A percentile compares a stretch with the other conserved stretches of the same genome.
These are phyloP conservation scores for Candida labiduridarum DNA, from an alignment of 1,139 yeast species.

Conservation along the genomic window DNA sequence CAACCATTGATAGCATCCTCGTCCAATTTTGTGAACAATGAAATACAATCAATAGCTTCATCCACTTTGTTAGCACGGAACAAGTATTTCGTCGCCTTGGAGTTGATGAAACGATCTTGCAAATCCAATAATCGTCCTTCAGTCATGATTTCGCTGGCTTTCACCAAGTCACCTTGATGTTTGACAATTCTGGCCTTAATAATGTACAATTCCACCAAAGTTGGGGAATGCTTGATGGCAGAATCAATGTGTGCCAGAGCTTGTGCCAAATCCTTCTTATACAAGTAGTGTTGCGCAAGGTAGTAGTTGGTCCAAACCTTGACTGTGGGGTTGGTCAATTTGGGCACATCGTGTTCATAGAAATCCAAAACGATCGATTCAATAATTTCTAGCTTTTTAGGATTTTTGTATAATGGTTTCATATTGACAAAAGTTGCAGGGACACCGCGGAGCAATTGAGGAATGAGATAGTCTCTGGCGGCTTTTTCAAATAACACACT, in stretches of 20 bases:
- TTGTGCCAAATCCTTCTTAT: slow-evolving; percentile 48
- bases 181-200: slow-evolving; percentile 80
- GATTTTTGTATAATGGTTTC: slow-evolving; percentile 71
- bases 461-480: slow-evolving; percentile 54
- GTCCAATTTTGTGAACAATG: slow-evolving; percentile 85
- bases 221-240: slow-evolving; percentile 77
- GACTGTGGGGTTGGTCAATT: slow-evolving; percentile 48
- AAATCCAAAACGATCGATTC: slow-evolving; percentile 58
- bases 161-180: slow-evolving; percentile 59
- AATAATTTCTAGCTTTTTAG: slow-evolving; percentile 49
- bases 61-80: slow-evolving; percentile 79
- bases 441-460: slow-evolving; percentile 75
- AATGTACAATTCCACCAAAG: slow-evolving; percentile 79
- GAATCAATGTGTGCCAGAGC: slow-evolving; percentile 61
- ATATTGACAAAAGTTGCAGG: slow-evolving; percentile 90
- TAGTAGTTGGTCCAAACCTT: slow-evolving; percentile 79
- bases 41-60: slow-evolving; percentile 72
- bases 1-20: slow-evolving; percentile 74
- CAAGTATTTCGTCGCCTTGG: slow-evolving; percentile 83
- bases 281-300: slow-evolving; percentile 78
- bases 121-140: slow-evolving; percentile 76
- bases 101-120: slow-evolving; percentile 89
- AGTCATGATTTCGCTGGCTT: slow-evolving; percentile 69
- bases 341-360: slow-evolving; percentile 29
- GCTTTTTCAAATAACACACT: slow-evolving; percentile 46